Conservation (phyloP, 1,284 basidiomycete species). For the Moesziomyces aphidis region DNA sequence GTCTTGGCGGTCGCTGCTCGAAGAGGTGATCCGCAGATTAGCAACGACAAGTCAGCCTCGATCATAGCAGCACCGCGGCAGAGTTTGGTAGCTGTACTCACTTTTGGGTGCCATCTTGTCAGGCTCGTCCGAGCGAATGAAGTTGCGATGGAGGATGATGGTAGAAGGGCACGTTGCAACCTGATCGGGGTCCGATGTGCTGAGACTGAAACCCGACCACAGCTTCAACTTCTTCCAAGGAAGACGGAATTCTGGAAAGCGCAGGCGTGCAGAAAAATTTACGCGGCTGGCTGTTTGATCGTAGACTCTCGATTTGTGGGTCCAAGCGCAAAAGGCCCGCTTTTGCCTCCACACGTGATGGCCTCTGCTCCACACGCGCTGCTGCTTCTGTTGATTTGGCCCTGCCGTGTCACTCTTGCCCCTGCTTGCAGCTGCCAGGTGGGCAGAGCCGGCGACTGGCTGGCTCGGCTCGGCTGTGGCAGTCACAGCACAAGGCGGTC, state of each 20-base stretch:
- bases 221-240: background rate
- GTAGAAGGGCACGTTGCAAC: too few relatives aligned
- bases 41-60: constrained; percentile 9
- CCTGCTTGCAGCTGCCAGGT: background rate
- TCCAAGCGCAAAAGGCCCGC: constrained; percentile 7
- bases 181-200: background rate
- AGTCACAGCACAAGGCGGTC: constrained; percentile 1
- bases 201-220: background rate
- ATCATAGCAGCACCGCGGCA: background rate
- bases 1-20: constrained; percentile 22
- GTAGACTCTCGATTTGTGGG: background rate
- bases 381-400: constrained; percentile 6
- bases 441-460: background rate
- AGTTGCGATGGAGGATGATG: background rate
- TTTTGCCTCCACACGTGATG: constrained; percentile 41
- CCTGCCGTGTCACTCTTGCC: background rate
- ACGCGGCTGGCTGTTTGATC: constrained; percentile 10
- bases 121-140: background rate
- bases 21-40: background rate
- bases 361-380: constrained; percentile 7
- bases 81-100: background rate
- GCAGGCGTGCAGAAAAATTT: constrained; percentile 8
- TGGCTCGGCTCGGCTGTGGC: background rate
- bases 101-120: constrained; percentile 34
- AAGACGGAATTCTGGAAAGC: constrained; percentile 8